Evolutionary conservation across 371 early-diverging fungal species (phyloP).

Genomic region (Encephalitozoon intestinalis): DNA sequence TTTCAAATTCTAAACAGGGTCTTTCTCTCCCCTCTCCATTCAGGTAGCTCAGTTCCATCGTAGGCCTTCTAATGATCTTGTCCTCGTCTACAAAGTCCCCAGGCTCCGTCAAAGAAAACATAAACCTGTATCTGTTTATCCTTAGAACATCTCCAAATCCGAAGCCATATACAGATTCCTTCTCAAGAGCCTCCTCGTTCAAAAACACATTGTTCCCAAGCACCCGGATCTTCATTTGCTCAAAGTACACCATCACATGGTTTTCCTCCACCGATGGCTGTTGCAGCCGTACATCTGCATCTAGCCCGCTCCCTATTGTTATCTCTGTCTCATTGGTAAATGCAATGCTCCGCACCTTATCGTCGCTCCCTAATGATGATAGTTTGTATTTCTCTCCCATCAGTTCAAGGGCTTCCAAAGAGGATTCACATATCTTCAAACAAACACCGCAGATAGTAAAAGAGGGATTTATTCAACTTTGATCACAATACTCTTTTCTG

Average conservation of each 20-base stretch:
- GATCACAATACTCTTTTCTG: conserved; percentile 25
- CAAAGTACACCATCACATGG: conserved; percentile 8
- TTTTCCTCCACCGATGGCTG: conserved; percentile 1
- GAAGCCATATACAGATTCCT: background rate
- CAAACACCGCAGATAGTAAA: background rate
- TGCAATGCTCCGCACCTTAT: background rate
- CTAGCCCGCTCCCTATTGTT: background rate
- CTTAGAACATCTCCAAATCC: background rate
- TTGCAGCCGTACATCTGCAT: background rate
- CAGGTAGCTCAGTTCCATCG: conserved; percentile 5
- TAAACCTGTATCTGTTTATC: conserved; percentile 6
- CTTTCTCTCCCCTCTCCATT: background rate
- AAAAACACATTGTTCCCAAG: background rate
- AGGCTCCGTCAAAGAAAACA: conserved; percentile 3
- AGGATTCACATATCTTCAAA: background rate
- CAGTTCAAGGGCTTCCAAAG: background rate
- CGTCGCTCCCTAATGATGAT: background rate
- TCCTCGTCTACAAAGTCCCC: background rate
- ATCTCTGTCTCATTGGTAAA: conserved; percentile 10
- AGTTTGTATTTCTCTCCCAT: conserved; percentile 8
- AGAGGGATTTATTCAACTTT: conserved; percentile 17
- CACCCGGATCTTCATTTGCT: conserved; percentile 6
- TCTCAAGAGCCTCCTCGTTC: conserved; percentile 7
- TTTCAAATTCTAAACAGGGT: background rate
- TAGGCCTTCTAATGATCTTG: background rate